Evolutionary conservation across 768 basidiomycete genomes (phyloP).

Genomic region (Calocybe indica): DNA sequence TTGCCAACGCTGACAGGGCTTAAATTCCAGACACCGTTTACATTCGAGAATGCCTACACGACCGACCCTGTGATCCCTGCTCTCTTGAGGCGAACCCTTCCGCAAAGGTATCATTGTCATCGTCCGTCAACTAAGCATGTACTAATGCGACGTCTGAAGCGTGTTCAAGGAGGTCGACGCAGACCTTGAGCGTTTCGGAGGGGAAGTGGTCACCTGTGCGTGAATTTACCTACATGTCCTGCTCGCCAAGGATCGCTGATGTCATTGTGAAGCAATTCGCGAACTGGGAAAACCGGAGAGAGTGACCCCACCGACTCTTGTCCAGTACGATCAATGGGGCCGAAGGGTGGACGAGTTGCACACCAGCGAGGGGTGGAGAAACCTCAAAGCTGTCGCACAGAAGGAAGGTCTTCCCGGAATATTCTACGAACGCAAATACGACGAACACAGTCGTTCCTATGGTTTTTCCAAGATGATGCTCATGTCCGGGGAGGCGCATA

Average conservation of each 20-base stretch:
- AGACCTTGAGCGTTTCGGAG: slow-evolving; percentile 57
- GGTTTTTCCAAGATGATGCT: slow-evolving; percentile 63
- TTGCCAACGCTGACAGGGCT: neutral
- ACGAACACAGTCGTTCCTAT: slow-evolving; percentile 55
- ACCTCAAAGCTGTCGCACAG: slow-evolving; percentile 55
- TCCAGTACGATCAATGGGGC: slow-evolving; percentile 76
- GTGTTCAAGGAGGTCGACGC: slow-evolving; percentile 43
- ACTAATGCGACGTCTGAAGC: slow-evolving; percentile 19
- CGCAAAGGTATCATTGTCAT: slow-evolving; percentile 28
- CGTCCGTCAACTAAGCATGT: neutral
- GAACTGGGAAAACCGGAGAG: slow-evolving; percentile 37
- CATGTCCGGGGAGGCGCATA: slow-evolving; percentile 58
- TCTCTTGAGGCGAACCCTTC: slow-evolving; percentile 53
- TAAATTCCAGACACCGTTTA: slow-evolving; percentile 38
- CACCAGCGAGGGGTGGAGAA: slow-evolving; percentile 71
- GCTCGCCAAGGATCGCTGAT: neutral
- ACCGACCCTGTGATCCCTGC: slow-evolving; percentile 57
- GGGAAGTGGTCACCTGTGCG: slow-evolving; percentile 47
- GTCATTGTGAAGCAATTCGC: slow-evolving; percentile 40
- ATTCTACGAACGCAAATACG: slow-evolving; percentile 59
- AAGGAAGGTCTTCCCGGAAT: slow-evolving; percentile 63
- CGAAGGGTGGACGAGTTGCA: slow-evolving; percentile 57
- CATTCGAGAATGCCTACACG: slow-evolving; percentile 54
- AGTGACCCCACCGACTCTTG: slow-evolving; percentile 43
- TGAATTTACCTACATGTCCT: neutral